A percentile compares a stretch with the other conserved stretches of the same genome.
Conservation (phyloP, 2,329 filamentous ascomycete genomes). For the Trichoderma pleuroti region DNA sequence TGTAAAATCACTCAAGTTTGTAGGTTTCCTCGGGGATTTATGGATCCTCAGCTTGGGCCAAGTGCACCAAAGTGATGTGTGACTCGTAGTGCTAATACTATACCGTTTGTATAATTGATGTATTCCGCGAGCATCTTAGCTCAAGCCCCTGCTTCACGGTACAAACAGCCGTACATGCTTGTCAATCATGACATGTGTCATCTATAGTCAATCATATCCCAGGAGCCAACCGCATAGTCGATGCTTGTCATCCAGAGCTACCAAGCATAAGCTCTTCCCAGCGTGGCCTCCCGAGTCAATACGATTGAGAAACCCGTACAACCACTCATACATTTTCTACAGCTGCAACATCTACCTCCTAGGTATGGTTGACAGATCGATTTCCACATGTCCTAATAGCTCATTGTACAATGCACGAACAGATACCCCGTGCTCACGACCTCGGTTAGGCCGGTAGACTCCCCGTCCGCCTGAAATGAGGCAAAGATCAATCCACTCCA, state of each 20-base stretch:
- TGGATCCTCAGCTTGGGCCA: not conserved
- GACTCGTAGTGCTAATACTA: not conserved
- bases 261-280: not conserved
- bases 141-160: not conserved
- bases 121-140: not conserved
- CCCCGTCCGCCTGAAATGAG: not conserved
- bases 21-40: not conserved
- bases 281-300: not conserved
- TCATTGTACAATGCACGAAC: not conserved
- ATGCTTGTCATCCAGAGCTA: not conserved
- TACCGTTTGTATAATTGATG: not conserved
- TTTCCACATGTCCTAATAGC: not conserved
- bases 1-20: not conserved
- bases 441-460: not conserved
- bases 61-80: not conserved
- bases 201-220: not conserved
- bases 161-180: not conserved
- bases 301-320: not conserved
- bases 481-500: not conserved
- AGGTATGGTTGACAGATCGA: not conserved
- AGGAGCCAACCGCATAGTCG: not conserved
- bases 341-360: not conserved
- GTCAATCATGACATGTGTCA: not conserved
- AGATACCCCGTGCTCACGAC: not conserved
- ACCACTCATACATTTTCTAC: not conserved